Base-by-base conservation (phyloP, 2,329 filamentous ascomycete genomes). In the Colletotrichum sp. region DNA sequence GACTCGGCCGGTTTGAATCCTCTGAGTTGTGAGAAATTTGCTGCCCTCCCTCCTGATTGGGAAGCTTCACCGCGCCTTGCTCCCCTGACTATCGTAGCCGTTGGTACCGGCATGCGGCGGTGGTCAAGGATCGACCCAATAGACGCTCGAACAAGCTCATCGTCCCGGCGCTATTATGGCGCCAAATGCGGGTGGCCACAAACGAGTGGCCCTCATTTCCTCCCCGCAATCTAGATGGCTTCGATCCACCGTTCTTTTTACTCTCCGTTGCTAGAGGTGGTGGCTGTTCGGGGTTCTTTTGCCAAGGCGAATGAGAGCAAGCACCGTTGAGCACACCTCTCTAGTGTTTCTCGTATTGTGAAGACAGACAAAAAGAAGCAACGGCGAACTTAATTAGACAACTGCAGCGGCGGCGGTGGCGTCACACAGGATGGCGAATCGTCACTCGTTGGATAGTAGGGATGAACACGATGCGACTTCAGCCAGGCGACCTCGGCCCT, bases 111-210 rank as follows among this genome's bases (percentile, higher is more conserved):
- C n/a, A 52, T 52, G 44, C 44, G 44, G 44, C 44, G 44, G 69
- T 63, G 62, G 36, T 30, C n/a, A 52, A 32, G n/a, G 72, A 75
- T 72, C 72, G 62, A 39, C 72, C 71, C 72, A 75, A 68, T 72
- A 12, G 63, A 68, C n/a, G 32, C 72, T 72, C 69, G 30, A 75
- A 72, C 63, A 63, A 75, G 72, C 55, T 64, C 63, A 57, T 22
- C 39, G 19, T 68, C 72, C 72, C 62, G 72, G 63, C 72, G 63
- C 69, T 75, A 72, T 63, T 49, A 34, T 72, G 69, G 69, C 72
- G 72, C 69, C 19, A 67, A 66, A 62, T 67, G 69, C 52, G n/a
- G 63, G 8, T 22, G 39, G 27, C 52, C 36, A n/a, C 36, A 66
- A 61, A 72, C 32, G 62, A 72, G 55, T 44, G 72, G 63, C 44